Evolutionary conservation across 306 rosid genomes (phyloP), one percentile per base, ranked within the genome.

Genomic region (Prunus dulcis): DNA sequence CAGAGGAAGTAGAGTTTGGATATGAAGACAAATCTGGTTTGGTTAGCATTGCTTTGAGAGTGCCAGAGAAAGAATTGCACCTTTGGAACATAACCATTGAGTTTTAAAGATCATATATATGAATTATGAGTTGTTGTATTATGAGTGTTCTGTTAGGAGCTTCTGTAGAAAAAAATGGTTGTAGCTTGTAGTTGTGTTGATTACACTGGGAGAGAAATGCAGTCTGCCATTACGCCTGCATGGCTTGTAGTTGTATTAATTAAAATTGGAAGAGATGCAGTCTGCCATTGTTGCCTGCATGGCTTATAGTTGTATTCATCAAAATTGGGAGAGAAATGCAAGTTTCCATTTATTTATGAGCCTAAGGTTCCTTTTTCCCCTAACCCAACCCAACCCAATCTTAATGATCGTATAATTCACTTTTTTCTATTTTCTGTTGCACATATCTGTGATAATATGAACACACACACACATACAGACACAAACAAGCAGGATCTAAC

Each of bases 1-100:
- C 89, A 3, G 84, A 81, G 82, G 88, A 81, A 53, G 75, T 81
- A 19, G 85, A 87, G 69, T 90, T 91, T 34, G 51, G 22, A 46
- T 90, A 88, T 64, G 91, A 91, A 41, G 88, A 82, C 71, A 79
- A 20, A 76, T 83, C 84, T 58, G 96, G 96, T 47, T 84, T 90
- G 77, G 75, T 89, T 56, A 88, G 82, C 50, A 51, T 86, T 85
- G 80, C 49, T 30, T 76, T 94, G 82, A 87, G 86, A 34, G 89
- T 86, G 18, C 78, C 91, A 11, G 85, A 86, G 61, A 12, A 72
- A 77, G 97, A 94, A 81, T 73, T 94, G 69, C 86, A 87, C 75
- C 81, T 86, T 20, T 94, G 97, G 96, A 82, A 57, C 75, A 75
- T 94, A 47, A 30, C 67, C 46, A 57, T 83, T 23, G 84, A 83